Percentiles rank a stretch among this genome's conserved stretches.
phyloP scores from a whole-genome alignment of 345 rosid species.

The Eucalyptus albens region DNA sequence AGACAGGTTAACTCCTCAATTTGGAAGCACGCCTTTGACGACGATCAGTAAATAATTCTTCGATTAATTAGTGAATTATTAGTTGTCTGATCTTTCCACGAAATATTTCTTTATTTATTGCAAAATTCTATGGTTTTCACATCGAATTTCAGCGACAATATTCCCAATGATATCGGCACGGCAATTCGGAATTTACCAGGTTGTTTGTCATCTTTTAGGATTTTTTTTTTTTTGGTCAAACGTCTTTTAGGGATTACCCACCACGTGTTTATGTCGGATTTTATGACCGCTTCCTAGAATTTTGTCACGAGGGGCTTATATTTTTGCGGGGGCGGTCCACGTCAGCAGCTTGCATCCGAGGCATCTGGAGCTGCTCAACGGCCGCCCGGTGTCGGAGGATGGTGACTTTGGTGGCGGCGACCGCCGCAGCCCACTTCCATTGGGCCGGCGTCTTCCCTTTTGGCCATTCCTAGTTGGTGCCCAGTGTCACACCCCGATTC shows the following conservation, averaged over 20 bases:
- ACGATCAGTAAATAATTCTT: background rate
- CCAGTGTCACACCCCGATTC: background rate
- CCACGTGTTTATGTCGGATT: background rate
- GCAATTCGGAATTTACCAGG: background rate
- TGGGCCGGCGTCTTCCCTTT: conserved; percentile 51
- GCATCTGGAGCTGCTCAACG: background rate
- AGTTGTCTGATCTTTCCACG: no score
- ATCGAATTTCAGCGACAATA: no score
- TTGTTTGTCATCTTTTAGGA: background rate
- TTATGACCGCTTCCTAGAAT: background rate
- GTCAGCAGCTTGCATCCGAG: background rate
- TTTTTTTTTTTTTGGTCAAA: no score
- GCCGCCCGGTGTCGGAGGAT: background rate
- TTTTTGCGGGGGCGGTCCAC: background rate
- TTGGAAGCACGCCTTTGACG: background rate
- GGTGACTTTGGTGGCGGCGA: conserved; percentile 62
- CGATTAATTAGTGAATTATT: background rate
- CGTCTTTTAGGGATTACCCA: no score
- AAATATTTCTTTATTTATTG: no score
- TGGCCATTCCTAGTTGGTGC: conserved; percentile 54
- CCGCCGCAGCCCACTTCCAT: conserved; percentile 53
- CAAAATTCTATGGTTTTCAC: no score
- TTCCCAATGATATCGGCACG: background rate
- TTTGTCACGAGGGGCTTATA: background rate
- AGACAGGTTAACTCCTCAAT: background rate